phyloP scores from a whole-genome alignment of 2,329 filamentous ascomycete species.

The Aspergillus fumigatiaffinis region DNA sequence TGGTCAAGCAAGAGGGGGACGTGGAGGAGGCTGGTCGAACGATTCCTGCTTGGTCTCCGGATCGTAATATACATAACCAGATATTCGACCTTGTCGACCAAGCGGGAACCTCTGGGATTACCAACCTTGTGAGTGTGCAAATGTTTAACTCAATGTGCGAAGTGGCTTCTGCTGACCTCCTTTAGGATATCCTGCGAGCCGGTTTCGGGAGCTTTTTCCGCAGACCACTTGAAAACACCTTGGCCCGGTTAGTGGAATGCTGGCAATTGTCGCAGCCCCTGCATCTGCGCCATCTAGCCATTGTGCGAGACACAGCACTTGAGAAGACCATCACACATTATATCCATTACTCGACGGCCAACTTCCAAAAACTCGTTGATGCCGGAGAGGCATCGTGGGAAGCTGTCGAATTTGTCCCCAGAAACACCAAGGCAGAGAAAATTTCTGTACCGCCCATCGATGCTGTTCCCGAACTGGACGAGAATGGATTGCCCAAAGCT shows the following conservation, averaged over 20 bases:
- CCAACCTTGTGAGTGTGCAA: constrained; percentile 38
- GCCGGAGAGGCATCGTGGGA: constrained; percentile 50
- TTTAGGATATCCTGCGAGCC: constrained; percentile 38
- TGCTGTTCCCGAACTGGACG: constrained; percentile 37
- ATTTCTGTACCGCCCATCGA: constrained; percentile 27
- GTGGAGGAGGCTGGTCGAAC: constrained; percentile 32
- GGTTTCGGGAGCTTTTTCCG: constrained; percentile 51
- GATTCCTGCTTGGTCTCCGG: constrained; percentile 53
- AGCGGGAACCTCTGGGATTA: constrained; percentile 48
- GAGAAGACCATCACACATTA: constrained; percentile 49
- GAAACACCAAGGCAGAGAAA: constrained; percentile 28
- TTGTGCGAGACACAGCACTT: constrained; percentile 53
- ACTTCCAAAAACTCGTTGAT: constrained; percentile 53
- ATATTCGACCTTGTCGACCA: constrained; percentile 48
- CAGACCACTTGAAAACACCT: constrained; percentile 51
- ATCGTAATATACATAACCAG: constrained; percentile 49
- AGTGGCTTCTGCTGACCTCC: constrained; percentile 3
- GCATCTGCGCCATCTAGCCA: constrained; percentile 53
- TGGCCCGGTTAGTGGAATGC: constrained; percentile 51
- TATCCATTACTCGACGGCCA: constrained; percentile 51
- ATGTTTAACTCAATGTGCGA: background rate
- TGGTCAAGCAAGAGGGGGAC: constrained; percentile 20
- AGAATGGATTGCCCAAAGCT: constrained; percentile 46
- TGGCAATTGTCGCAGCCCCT: constrained; percentile 58
- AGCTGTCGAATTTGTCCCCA: constrained; percentile 42